A percentile compares a stretch with the other conserved stretches of the same genome.
phyloP scores from a whole-genome alignment of 2,329 filamentous ascomycete genomes.

The Shiraia bambusicola region DNA sequence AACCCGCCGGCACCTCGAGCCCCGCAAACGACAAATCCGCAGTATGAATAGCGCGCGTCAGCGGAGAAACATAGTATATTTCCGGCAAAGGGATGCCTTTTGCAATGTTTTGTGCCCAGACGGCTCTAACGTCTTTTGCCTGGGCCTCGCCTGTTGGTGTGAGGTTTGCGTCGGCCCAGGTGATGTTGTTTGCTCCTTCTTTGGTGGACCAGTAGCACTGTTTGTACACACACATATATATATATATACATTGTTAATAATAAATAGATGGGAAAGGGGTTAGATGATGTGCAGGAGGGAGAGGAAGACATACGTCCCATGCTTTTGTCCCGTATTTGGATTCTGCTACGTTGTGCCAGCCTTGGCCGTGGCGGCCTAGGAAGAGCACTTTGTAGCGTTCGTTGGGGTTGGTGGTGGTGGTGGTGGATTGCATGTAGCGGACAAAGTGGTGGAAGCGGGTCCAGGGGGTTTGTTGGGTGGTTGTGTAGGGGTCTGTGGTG shows the following conservation, averaged over 20 bases:
- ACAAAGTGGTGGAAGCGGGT: constrained; percentile 62
- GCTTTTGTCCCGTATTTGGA: constrained; percentile 66
- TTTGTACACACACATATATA: no score
- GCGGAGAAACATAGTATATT: constrained; percentile 64
- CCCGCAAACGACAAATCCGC: constrained; percentile 61
- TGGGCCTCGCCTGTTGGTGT: constrained; percentile 61
- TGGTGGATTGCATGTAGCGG: constrained; percentile 52
- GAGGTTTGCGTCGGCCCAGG: constrained; percentile 65
- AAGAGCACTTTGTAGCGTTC: constrained; percentile 67
- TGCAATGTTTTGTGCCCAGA: constrained; percentile 58
- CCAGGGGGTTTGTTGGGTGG: constrained; percentile 54
- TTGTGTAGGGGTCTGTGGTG: constrained; percentile 46
- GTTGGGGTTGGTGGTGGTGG: constrained; percentile 41
- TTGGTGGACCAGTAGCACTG: constrained; percentile 65
- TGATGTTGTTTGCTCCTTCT: constrained; percentile 62
- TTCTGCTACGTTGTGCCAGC: constrained; percentile 66
- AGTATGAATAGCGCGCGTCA: constrained; percentile 65
- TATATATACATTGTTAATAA: no score
- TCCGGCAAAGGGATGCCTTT: constrained; percentile 61
- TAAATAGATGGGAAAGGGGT: background rate
- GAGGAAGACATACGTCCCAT: constrained; percentile 60
- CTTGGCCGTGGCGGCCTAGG: constrained; percentile 70
- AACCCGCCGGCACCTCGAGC: constrained; percentile 55
- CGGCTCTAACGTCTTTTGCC: constrained; percentile 58
- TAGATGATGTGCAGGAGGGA: background rate